Evolutionary conservation across 2,329 filamentous ascomycete genomes (phyloP).

Genomic region (Sporothrix brasiliensis): DNA sequence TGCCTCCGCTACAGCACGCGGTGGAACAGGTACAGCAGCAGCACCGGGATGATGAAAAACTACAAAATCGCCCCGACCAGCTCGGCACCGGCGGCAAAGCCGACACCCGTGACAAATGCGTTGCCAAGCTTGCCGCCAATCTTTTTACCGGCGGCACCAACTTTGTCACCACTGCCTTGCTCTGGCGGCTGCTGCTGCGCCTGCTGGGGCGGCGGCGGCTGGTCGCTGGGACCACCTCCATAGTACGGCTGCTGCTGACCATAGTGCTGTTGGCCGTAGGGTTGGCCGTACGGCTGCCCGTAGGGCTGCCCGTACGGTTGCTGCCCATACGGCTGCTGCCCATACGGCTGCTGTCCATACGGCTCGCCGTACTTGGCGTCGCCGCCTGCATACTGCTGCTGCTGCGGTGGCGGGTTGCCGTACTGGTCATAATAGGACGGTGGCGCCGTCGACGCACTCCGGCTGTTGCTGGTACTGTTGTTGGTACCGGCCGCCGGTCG

Average conservation of each 20-base stretch:
- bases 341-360: slow-evolving; percentile 26
- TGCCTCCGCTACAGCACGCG: slow-evolving; percentile 3
- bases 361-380: slow-evolving; percentile 17
- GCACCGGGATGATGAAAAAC: slow-evolving; percentile 35
- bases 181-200: slow-evolving; percentile 57
- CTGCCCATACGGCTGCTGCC: slow-evolving; percentile 30
- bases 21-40: slow-evolving; percentile 24
- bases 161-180: slow-evolving; percentile 61
- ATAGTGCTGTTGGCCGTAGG: slow-evolving; percentile 37
- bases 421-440: slow-evolving; percentile 32
- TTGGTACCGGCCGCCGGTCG: background rate
- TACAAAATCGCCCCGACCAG: slow-evolving; percentile 91
- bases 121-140: slow-evolving; percentile 92
- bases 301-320: slow-evolving; percentile 35
- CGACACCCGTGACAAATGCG: slow-evolving; percentile 85
- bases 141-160: slow-evolving; percentile 82
- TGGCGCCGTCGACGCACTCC: slow-evolving; percentile 33
- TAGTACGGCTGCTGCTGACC: slow-evolving; percentile 46
- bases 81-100: slow-evolving; percentile 86
- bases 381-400: slow-evolving; percentile 13
- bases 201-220: slow-evolving; percentile 43
- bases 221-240: slow-evolving; percentile 42
- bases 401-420: slow-evolving; percentile 21
- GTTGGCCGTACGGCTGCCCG: slow-evolving; percentile 16
- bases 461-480: slow-evolving; percentile 36